phyloP scores from a whole-genome alignment of 306 rosid genomes.

The Crotalaria pallida region DNA sequence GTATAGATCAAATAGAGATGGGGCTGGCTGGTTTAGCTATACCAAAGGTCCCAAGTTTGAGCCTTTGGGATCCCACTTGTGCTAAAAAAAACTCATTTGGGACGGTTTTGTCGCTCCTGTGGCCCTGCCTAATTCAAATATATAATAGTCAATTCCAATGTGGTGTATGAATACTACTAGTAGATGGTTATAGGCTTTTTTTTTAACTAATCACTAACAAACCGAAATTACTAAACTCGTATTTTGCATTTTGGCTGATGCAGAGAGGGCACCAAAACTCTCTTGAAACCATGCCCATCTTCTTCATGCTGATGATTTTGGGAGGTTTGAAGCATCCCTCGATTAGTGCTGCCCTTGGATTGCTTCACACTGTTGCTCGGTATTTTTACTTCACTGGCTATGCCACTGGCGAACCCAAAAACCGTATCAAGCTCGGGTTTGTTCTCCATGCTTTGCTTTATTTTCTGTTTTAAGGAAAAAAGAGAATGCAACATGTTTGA shows the following conservation, averaged over 20 bases:
- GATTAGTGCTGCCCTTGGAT: conserved; percentile 37
- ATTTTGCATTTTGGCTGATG: neutral
- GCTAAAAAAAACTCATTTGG: no score
- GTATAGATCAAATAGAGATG: no score
- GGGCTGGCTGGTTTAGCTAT: no score
- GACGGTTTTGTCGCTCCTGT: no score
- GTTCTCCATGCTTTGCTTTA: neutral
- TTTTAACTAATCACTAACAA: neutral
- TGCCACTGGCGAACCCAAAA: conserved; percentile 64
- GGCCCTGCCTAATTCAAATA: no score
- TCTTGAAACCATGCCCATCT: conserved; percentile 56
- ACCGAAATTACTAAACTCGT: neutral
- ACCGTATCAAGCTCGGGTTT: conserved; percentile 64
- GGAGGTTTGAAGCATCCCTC: conserved; percentile 75
- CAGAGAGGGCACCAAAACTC: conserved; percentile 92
- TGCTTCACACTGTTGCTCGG: conserved; percentile 41
- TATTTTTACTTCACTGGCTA: conserved; percentile 80
- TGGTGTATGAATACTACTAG: no score
- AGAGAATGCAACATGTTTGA: neutral
- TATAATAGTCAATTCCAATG: no score
- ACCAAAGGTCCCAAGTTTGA: no score
- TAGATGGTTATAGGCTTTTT: no score
- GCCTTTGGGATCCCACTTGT: no score
- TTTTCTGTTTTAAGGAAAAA: no score
- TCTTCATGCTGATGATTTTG: conserved; percentile 48